phyloP scores from a whole-genome alignment of 129 eudicot genomes.

The Escallonia herrerae region DNA sequence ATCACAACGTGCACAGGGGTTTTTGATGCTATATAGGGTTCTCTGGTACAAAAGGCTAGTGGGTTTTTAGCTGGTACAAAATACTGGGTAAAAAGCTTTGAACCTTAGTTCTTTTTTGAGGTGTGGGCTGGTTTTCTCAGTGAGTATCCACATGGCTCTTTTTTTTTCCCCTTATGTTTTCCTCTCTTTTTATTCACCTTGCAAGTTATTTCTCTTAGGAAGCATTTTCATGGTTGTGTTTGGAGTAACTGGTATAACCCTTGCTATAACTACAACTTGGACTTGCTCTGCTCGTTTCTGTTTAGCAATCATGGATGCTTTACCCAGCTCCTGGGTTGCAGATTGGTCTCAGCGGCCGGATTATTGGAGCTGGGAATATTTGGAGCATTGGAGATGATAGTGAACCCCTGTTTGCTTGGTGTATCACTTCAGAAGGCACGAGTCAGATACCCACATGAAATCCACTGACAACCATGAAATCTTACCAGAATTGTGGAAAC shows the following conservation, averaged over 20 bases:
- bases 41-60: too few species aligned
- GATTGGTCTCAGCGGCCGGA: conserved; percentile 47
- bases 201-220: conserved; percentile 15
- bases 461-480: conserved; percentile 11
- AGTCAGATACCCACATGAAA: conserved; percentile 13
- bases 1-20: background rate
- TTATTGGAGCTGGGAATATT: conserved; percentile 41
- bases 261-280: conserved; percentile 11
- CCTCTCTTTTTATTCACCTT: conserved; percentile 6
- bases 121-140: background rate
- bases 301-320: conserved; percentile 48
- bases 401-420: conserved; percentile 21
- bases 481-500: background rate
- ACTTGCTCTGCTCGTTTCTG: conserved; percentile 30
- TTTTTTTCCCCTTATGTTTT: background rate
- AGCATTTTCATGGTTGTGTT: background rate
- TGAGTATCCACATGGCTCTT: background rate
- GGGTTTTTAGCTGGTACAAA: too few species aligned
- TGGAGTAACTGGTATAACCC: conserved; percentile 21
- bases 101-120: conserved; percentile 1
- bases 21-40: too few species aligned
- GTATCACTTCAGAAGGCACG: conserved; percentile 20
- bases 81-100: background rate
- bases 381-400: conserved; percentile 25
- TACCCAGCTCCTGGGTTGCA: conserved; percentile 48